Conservation (phyloP, 1,284 basidiomycete genomes). For the Rhodofomes roseus region DNA sequence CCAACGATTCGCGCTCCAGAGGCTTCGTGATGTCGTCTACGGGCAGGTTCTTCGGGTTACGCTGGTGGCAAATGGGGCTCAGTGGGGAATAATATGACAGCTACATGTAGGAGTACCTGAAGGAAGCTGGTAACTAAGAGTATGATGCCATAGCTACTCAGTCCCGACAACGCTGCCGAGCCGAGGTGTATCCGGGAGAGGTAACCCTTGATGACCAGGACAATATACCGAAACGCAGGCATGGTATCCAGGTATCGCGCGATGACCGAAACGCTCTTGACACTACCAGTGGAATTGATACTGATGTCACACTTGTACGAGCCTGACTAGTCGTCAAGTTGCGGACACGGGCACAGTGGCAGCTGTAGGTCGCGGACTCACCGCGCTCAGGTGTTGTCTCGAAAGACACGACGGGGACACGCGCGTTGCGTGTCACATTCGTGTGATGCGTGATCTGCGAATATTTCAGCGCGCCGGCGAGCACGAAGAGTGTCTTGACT, state of each 20-base stretch:
- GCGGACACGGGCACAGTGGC: background rate
- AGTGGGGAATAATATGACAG: background rate
- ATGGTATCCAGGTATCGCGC: slow-evolving; percentile 52
- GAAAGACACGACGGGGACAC: slow-evolving; percentile 60
- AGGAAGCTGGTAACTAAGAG: slow-evolving; percentile 74
- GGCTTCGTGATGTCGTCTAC: slow-evolving; percentile 34
- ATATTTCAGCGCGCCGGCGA: slow-evolving; percentile 25
- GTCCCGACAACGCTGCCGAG: slow-evolving; percentile 67
- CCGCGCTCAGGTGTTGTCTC: slow-evolving; percentile 41
- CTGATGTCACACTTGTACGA: slow-evolving; percentile 66
- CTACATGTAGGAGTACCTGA: slow-evolving; percentile 43
- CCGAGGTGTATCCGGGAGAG: slow-evolving; percentile 65
- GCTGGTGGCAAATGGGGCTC: slow-evolving; percentile 20
- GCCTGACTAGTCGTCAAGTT: slow-evolving; percentile 33
- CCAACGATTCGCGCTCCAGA: slow-evolving; percentile 37
- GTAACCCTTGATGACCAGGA: slow-evolving; percentile 71
- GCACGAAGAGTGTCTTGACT: slow-evolving; percentile 24
- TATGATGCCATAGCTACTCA: slow-evolving; percentile 75
- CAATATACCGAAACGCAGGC: slow-evolving; percentile 63
- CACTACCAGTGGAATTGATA: slow-evolving; percentile 62
- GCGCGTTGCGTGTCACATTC: slow-evolving; percentile 49
- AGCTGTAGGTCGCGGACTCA: slow-evolving; percentile 1
- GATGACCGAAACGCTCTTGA: slow-evolving; percentile 56
- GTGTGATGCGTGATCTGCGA: slow-evolving; percentile 32
- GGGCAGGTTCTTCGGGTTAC: slow-evolving; percentile 37